Base-by-base conservation (phyloP, 768 basidiomycete genomes). In the Tylopilus vinaceipallidus region DNA sequence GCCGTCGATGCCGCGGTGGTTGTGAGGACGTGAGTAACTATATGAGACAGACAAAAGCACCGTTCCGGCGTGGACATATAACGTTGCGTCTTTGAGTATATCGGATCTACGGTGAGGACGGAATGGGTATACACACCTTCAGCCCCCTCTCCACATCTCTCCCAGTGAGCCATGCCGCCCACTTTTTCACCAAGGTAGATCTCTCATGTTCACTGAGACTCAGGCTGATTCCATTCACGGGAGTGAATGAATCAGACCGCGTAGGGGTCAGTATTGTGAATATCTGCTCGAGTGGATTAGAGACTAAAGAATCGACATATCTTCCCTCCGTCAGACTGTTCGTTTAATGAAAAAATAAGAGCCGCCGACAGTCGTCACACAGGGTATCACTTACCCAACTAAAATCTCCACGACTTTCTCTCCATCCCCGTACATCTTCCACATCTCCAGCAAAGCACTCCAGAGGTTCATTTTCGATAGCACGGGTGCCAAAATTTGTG, bases 111-210 rank as follows among this genome's bases (percentile, higher is more conserved):
- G 6, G 6, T 8, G n/a, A 40, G n/a, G n/a, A 37, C 10, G 6
- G 34, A 20, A 38, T 30, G 14, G 16, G 33, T 40, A 36, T 38
- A 58, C 63, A 40, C 53, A 89, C 91, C 72, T 83, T 82, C 22
- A 97, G 66, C 4, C 85, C 91, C 37, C 77, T 79, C 22, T 86
- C 83, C 1, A 81, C 72, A 66, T 90, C 83, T 32, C 77, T 76
- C 55, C 77, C 80, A 3, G 83, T 76, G 19, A 97, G 69, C 93
- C 94, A 95, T 8, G 90, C 68, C 3, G 81, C 86, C 83, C 92
- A 94, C 44, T 79, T 76, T 53, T 86, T 83, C 4, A 82, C 79
- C 45, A 92, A 60, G 3, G 70, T 60, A 22, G 80, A 59, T 90
- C 84, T 50, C 75, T 79, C 56, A 2, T 37, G 46, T 53, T 68